Evolutionary conservation across 768 basidiomycete genomes (phyloP).

Genomic region (Hypholoma sublateritium): DNA sequence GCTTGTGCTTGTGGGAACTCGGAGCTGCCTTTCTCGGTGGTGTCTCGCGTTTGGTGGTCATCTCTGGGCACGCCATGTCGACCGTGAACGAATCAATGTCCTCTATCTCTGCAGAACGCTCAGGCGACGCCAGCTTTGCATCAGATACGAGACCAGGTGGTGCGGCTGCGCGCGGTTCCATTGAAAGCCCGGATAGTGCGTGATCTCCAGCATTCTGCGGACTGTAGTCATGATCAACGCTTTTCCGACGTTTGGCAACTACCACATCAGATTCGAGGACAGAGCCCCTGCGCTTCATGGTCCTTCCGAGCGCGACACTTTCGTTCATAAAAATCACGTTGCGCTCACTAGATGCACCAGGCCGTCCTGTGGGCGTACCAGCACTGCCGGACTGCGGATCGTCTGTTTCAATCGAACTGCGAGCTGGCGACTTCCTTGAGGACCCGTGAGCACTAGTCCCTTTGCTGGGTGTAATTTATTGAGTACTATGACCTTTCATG

Average conservation of each 20-base stretch:
- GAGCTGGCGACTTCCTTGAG: slow-evolving; percentile 10
- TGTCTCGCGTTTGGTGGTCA: slow-evolving; percentile 11
- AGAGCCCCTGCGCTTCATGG: slow-evolving; percentile 16
- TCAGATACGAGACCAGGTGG: background rate
- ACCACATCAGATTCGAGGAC: slow-evolving; percentile 1
- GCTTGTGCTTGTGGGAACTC: slow-evolving; percentile 4
- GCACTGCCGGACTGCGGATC: background rate
- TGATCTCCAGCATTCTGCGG: background rate
- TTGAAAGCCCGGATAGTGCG: background rate
- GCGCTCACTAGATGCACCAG: background rate
- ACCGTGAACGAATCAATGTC: slow-evolving; percentile 25
- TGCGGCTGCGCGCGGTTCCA: background rate
- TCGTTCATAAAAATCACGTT: background rate
- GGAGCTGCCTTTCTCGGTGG: background rate
- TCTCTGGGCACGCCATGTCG: slow-evolving; percentile 4
- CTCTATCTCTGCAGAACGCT: slow-evolving; percentile 11
- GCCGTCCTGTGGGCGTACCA: background rate
- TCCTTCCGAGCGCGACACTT: slow-evolving; percentile 7
- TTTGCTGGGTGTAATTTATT: slow-evolving; percentile 7
- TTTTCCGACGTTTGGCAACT: slow-evolving; percentile 10
- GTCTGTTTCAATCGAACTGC: slow-evolving; percentile 3
- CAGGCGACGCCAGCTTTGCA: background rate
- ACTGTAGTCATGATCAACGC: slow-evolving; percentile 11
- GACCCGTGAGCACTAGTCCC: slow-evolving; percentile 5
- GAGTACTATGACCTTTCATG: background rate